A percentile compares a stretch with the other conserved stretches of the same genome.
phyloP scores from a whole-genome alignment of 2,329 filamentous ascomycete genomes.

The Phoma sp. region DNA sequence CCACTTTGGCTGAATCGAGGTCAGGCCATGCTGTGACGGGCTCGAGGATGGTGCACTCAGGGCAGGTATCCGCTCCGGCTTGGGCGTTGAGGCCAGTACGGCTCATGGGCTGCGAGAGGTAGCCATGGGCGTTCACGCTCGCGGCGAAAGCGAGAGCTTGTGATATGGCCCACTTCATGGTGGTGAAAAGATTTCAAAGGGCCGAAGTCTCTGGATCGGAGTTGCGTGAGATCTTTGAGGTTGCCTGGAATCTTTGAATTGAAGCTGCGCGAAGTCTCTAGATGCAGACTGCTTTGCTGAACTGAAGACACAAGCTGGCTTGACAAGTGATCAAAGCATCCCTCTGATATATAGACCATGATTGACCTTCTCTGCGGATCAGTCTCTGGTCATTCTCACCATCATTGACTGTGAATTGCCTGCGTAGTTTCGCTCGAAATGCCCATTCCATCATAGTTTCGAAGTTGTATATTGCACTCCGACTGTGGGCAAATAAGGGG shows the following conservation, averaged over 20 bases:
- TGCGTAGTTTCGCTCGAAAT: conserved; percentile 5
- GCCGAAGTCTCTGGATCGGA: no score
- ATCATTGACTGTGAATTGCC: background rate
- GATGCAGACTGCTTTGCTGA: background rate
- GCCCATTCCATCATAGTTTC: conserved; percentile 10
- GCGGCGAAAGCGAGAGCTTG: conserved; percentile 28
- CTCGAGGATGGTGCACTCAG: conserved; percentile 44
- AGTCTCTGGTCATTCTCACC: background rate
- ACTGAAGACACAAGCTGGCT: background rate
- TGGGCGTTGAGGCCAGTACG: conserved; percentile 43
- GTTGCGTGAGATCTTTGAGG: no score
- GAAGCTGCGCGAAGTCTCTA: no score
- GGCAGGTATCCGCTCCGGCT: conserved; percentile 41
- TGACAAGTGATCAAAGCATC: background rate
- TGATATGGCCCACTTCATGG: conserved; percentile 26
- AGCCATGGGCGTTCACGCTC: conserved; percentile 38
- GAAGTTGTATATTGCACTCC: conserved; percentile 7
- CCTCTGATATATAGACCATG: conserved; percentile 4
- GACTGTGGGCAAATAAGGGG: conserved; percentile 9
- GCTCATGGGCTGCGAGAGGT: conserved; percentile 42
- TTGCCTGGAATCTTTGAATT: no score
- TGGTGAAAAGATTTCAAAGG: background rate
- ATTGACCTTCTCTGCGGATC: background rate
- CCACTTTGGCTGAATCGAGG: conserved; percentile 34
- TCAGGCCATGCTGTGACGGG: conserved; percentile 44